Percentiles rank a stretch among this genome's conserved stretches.
These are phyloP conservation scores for Blastobotrys petasosporus DNA, from an alignment of 1,139 yeast genomes.

Conservation along the genomic window DNA sequence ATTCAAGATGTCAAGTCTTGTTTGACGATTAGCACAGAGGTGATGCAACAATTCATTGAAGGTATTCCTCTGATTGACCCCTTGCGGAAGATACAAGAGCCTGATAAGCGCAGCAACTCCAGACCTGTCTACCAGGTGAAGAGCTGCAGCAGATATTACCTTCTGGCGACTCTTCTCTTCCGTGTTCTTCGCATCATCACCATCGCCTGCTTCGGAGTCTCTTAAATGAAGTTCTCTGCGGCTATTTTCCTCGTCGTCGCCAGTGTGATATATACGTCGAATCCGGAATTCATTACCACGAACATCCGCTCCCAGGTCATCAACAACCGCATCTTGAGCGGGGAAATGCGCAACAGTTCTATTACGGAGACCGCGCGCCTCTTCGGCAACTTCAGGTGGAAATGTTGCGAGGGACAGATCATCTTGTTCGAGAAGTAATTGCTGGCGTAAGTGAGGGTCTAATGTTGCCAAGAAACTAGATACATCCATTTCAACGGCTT, in stretches of 20 bases:
- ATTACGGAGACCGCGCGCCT: conserved; percentile 30
- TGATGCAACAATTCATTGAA: conserved; percentile 63
- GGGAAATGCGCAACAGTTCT: conserved; percentile 22
- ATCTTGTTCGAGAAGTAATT: conserved; percentile 33
- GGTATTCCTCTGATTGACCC: conserved; percentile 53
- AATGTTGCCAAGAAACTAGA: conserved; percentile 33
- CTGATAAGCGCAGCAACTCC: conserved; percentile 74
- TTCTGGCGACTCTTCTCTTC: conserved; percentile 18
- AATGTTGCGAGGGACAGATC: conserved; percentile 30
- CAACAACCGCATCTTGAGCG: neutral
- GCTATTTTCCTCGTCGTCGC: conserved; percentile 1
- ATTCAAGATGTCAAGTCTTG: conserved; percentile 71
- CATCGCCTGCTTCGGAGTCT: conserved; percentile 1
- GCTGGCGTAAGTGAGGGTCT: conserved; percentile 34
- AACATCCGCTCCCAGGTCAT: conserved; percentile 1
- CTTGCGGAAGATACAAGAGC: conserved; percentile 68
- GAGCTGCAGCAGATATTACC: conserved; percentile 26
- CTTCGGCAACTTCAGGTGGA: conserved; percentile 32
- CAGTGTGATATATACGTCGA: neutral
- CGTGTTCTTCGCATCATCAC: conserved; percentile 13
- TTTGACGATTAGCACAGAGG: conserved; percentile 71
- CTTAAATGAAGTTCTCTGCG: neutral
- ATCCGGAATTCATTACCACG: conserved; percentile 4
- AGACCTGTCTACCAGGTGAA: conserved; percentile 63
- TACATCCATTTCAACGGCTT: conserved; percentile 27